Percentiles rank a stretch among this genome's conserved stretches.
phyloP scores from a whole-genome alignment of 805 yeast genomes.

The Saturnispora sekii region DNA sequence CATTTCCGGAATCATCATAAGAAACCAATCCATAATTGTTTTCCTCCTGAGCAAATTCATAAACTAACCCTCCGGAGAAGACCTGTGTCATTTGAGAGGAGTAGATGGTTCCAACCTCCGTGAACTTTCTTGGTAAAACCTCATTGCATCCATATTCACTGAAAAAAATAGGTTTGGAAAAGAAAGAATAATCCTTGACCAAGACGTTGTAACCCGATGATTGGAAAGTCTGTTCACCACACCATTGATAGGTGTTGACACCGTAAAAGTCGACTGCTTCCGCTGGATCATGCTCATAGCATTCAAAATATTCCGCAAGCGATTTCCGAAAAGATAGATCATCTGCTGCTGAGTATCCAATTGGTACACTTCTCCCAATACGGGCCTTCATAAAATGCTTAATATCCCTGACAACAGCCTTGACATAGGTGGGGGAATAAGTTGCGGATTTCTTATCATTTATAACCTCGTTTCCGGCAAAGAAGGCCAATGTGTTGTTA shows the following conservation, averaged over 20 bases:
- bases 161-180: slow-evolving; percentile 72
- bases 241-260: slow-evolving; percentile 93
- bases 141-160: slow-evolving; percentile 89
- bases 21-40: slow-evolving; percentile 76
- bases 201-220: slow-evolving; percentile 66
- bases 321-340: slow-evolving; percentile 60
- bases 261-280: slow-evolving; percentile 89
- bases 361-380: slow-evolving; percentile 57
- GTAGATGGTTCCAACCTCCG: slow-evolving; percentile 69
- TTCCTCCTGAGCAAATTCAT: slow-evolving; percentile 78
- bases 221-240: slow-evolving; percentile 66
- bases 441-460: slow-evolving; percentile 45
- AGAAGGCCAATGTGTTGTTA: slow-evolving; percentile 64
- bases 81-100: slow-evolving; percentile 71
- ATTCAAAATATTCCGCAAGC: slow-evolving; percentile 77
- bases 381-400: slow-evolving; percentile 56
- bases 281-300: slow-evolving; percentile 61
- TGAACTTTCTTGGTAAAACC: slow-evolving; percentile 56
- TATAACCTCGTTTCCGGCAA: slow-evolving; percentile 77
- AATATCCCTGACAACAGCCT: slow-evolving; percentile 75
- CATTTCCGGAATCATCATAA: slow-evolving; percentile 36
- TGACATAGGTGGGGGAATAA: slow-evolving; percentile 61
- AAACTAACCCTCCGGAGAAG: slow-evolving; percentile 91
- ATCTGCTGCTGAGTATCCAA: slow-evolving; percentile 90
- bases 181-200: slow-evolving; percentile 57